A percentile compares a stretch with the other conserved stretches of the same genome.
Conservation (phyloP, 2,329 filamentous ascomycete species). For the Calonectria henricotiae region DNA sequence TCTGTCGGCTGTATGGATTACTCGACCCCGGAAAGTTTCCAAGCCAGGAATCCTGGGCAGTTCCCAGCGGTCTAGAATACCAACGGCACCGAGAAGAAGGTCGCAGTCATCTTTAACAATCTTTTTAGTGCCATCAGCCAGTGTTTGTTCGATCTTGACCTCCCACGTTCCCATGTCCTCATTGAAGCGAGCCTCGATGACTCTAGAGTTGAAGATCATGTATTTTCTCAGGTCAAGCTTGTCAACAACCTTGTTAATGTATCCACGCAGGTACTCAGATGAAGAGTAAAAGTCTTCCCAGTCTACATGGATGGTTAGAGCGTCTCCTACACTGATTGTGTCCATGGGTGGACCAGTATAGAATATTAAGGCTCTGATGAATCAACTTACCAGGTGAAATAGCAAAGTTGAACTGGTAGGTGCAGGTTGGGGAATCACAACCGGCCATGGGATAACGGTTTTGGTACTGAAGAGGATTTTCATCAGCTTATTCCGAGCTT, state of each 20-base stretch:
- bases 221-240: constrained; percentile 4
- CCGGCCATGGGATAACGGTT: constrained; percentile 9
- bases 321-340: neutral
- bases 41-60: constrained; percentile 1
- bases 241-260: neutral
- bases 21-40: neutral
- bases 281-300: constrained; percentile 5
- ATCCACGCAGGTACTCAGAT: neutral
- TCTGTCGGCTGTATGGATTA: constrained; percentile 4
- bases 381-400: neutral
- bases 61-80: neutral
- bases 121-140: neutral
- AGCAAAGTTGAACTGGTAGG: constrained; percentile 15
- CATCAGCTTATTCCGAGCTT: neutral
- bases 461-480: neutral
- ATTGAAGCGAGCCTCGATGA: neutral
- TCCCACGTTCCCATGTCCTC: neutral
- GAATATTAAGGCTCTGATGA: neutral
- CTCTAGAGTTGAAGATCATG: constrained; percentile 5
- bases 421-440: neutral
- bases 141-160: neutral
- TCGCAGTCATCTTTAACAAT: neutral
- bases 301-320: neutral
- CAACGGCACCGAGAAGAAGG: constrained; percentile 1
- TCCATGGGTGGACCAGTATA: neutral